These are phyloP conservation scores for Blepharisma japonicum DNA, from an alignment of 73 alveolate species.

Conservation along the genomic window DNA sequence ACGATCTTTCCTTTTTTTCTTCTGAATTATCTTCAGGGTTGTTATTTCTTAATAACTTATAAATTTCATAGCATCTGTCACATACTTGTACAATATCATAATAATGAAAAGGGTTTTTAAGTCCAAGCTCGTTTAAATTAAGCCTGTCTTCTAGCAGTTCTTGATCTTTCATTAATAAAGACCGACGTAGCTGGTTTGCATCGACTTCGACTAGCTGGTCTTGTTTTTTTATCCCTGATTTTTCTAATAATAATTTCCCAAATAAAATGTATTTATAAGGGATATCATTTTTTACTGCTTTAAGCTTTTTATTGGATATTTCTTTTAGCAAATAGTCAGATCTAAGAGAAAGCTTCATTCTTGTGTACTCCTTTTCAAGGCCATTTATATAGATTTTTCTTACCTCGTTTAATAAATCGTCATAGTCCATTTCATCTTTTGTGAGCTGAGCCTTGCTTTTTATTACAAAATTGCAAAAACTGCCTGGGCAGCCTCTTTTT, in stretches of 20 bases:
- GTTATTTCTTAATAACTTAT: background rate
- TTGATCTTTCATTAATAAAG: background rate
- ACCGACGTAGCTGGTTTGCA: background rate
- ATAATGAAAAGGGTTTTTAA: conserved; percentile 1
- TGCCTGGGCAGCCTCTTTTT: background rate
- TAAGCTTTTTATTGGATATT: background rate
- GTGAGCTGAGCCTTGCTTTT: background rate
- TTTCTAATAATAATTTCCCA: background rate
- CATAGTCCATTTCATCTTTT: conserved; percentile 9
- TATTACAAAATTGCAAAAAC: conserved; percentile 15
- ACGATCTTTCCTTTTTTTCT: no score
- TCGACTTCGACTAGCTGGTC: conserved; percentile 4
- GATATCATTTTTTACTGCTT: background rate
- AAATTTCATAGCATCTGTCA: background rate
- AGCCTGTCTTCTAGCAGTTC: background rate
- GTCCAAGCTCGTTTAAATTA: background rate
- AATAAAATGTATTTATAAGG: conserved; percentile 6
- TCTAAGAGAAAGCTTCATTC: conserved; percentile 1
- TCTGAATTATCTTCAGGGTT: no score
- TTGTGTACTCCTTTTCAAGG: background rate
- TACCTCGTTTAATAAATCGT: background rate
- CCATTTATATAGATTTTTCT: background rate
- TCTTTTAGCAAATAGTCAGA: conserved; percentile 3
- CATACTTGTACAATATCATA: background rate
- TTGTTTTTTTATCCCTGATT: background rate